Evolutionary conservation across 2,329 filamentous ascomycete genomes (phyloP).

Genomic region (Microsporum ferrugineum): DNA sequence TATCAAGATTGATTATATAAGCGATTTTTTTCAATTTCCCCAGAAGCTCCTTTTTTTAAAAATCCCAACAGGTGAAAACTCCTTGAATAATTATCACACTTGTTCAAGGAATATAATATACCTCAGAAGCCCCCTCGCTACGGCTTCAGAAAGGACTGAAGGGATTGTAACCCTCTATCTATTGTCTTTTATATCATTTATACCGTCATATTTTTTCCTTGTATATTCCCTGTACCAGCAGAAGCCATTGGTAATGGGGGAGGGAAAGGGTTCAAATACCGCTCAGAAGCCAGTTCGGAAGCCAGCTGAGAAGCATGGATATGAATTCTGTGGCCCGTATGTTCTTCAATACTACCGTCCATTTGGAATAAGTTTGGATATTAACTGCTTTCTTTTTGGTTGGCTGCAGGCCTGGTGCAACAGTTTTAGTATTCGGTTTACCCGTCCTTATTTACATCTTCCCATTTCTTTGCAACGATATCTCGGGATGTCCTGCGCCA

Average conservation of each 20-base stretch:
- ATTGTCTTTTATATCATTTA: too few relatives aligned
- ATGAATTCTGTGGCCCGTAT: slow-evolving; percentile 40
- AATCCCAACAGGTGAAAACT: too few relatives aligned
- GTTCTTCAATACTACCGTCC: slow-evolving; percentile 11
- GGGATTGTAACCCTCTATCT: too few relatives aligned
- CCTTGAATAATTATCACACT: too few relatives aligned
- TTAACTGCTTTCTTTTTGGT: not conserved
- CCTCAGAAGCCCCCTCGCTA: not conserved
- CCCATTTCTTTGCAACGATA: slow-evolving; percentile 80
- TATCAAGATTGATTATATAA: not conserved
- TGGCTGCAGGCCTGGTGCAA: slow-evolving; percentile 17
- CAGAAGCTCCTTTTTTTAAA: not conserved
- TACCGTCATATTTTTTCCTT: too few relatives aligned
- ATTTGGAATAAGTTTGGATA: slow-evolving; percentile 9
- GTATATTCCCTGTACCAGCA: not conserved
- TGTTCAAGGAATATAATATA: too few relatives aligned
- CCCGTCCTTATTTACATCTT: slow-evolving; percentile 69
- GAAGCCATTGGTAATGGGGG: not conserved
- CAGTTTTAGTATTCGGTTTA: slow-evolving; percentile 65
- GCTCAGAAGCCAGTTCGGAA: not conserved
- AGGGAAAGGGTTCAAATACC: not conserved
- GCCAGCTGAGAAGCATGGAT: slow-evolving; percentile 17
- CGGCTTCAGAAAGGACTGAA: not conserved
- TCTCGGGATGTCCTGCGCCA: slow-evolving; percentile 80
- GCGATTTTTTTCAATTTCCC: not conserved